phyloP scores from a whole-genome alignment of 192 early-diverging fungal genomes.

The Coemansia furcata region DNA sequence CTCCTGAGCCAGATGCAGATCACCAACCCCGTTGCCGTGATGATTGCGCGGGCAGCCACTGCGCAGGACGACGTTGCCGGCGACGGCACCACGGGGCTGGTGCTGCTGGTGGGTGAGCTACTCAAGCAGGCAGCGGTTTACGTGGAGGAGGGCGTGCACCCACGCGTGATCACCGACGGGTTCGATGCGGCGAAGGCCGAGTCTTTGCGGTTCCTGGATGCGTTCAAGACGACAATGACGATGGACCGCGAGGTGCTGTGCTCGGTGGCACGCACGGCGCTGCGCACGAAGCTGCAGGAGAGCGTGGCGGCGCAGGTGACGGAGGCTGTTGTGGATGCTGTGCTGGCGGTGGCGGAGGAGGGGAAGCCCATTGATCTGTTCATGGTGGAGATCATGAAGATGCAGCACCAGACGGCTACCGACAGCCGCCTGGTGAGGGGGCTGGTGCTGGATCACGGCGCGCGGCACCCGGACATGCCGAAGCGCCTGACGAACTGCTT shows the following conservation, averaged over 20 bases:
- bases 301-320: slow-evolving; percentile 90
- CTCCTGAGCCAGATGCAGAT: slow-evolving; percentile 99
- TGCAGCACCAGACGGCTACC: slow-evolving; percentile 98
- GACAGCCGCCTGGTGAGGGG: slow-evolving; percentile 92
- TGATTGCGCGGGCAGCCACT: slow-evolving; percentile 99
- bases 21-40: slow-evolving; percentile 98
- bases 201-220: slow-evolving; percentile 89
- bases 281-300: slow-evolving; percentile 92
- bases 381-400: slow-evolving; percentile 99
- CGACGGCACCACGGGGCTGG: slow-evolving; percentile 97
- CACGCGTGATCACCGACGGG: slow-evolving; percentile 92
- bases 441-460: slow-evolving; percentile 97
- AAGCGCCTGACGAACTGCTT: slow-evolving; percentile 88
- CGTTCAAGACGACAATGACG: slow-evolving; percentile 69
- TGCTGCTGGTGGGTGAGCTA: slow-evolving; percentile 94
- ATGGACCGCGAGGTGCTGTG: slow-evolving; percentile 90
- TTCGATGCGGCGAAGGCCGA: slow-evolving; percentile 97
- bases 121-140: slow-evolving; percentile 93
- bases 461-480: slow-evolving; percentile 99
- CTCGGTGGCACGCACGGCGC: slow-evolving; percentile 90
- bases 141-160: slow-evolving; percentile 96
- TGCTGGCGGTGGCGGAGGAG: slow-evolving; percentile 78
- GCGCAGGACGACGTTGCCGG: slow-evolving; percentile 99
- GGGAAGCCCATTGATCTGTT: slow-evolving; percentile 93
- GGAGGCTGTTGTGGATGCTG: slow-evolving; percentile 96